Base-by-base conservation (phyloP, 352 stramenopile genomes). In the Pythium utonaiense region DNA sequence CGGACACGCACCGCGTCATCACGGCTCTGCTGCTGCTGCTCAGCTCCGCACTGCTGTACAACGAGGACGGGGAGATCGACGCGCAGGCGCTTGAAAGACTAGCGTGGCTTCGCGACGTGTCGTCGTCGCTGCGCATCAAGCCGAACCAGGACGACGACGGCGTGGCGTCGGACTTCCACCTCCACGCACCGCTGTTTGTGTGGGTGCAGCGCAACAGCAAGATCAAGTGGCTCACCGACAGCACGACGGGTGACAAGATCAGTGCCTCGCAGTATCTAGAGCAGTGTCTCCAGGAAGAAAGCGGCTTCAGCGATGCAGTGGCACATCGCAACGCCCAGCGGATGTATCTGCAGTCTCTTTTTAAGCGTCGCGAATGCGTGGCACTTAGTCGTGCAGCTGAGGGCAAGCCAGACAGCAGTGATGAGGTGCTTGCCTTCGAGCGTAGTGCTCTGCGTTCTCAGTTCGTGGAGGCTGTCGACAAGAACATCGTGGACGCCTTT, bases 121-220 rank as follows among this genome's bases (percentile, higher is more conserved):
- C 66, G 9, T 38, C 70, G 50, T 53, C 66, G 47, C 60, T 89
- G 25, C 68, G 78, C 54, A 64, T 89, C 38, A 82, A 78, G 54
- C 54, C 62, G 12, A 82, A 77, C 48, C 80, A 89, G 64, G 77
- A 89, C 61, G 77, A 85, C 52, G 67, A 77, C 7, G 67, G 59
- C 45, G 40, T 62, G 74, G 75, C 60, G 14, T 70, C 56, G 28
- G 76, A 81, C 19, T 84, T 88, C 25, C 66, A 66, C 42, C 33
- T 69, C 13, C 75, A 87, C 52, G 71, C 79, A 16, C 80, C 80
- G 10, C 80, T 77, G 53, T 71, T 90, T 34, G 50, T 90, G n/a
- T 90, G 78, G 78, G 40, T 88, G 21, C 62, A 67, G 40, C 77
- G 67, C 42, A 88, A 90, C 49, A 74, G 75, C 60, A 90, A 90